Base-by-base conservation (phyloP, 2,329 filamentous ascomycete genomes). In the Ophiostoma ulmi region DNA sequence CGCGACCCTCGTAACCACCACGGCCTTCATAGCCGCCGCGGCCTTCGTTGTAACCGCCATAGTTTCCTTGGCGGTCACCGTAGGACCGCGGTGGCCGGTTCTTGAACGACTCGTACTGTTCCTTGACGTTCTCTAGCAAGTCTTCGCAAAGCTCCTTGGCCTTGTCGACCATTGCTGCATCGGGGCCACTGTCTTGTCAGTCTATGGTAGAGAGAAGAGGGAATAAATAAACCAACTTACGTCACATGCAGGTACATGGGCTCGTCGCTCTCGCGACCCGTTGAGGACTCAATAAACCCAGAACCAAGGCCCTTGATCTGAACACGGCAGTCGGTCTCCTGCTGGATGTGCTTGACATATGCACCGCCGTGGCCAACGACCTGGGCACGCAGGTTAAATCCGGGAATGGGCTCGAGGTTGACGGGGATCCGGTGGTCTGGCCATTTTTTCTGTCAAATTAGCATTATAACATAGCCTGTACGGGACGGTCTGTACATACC, bases 301-400 rank as follows among this genome's bases (percentile, higher is more conserved):
- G 94, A 98, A 55, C 94, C 94, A 74, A 92, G 92, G 22, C 95
- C 95, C 79, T 99, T 99, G 82, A 99, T 99, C 80, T 99, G 95
- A 36, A 99, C 95, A 75, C 94, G 92, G 79, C 95, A 98, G 73
- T 92, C 87, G 17, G 95, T 98, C 80, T 97, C 93, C 78, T 94
- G 90, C 80, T 98, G 95, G 74, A 99, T 98, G 78, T 97, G 94
- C 81, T 99, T 99, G 73, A 99, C 95, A 78, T 98, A 97, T 63
- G 92, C 91, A 72, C 95, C 95, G 41, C 93, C 93, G 75, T 94
- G 91, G 68, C 95, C 95, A 70, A 99, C 95, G 66, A 99, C 94
- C 78, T 98, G 94, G 69, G 95, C 95, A 74, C 95, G 91, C 67
- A 99, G 84, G 78, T 99, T 99, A 82, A 99, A 99, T 26, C 95